Base-by-base conservation (phyloP, 31 red algal genomes). In the Asparagopsis taxiformis region DNA sequence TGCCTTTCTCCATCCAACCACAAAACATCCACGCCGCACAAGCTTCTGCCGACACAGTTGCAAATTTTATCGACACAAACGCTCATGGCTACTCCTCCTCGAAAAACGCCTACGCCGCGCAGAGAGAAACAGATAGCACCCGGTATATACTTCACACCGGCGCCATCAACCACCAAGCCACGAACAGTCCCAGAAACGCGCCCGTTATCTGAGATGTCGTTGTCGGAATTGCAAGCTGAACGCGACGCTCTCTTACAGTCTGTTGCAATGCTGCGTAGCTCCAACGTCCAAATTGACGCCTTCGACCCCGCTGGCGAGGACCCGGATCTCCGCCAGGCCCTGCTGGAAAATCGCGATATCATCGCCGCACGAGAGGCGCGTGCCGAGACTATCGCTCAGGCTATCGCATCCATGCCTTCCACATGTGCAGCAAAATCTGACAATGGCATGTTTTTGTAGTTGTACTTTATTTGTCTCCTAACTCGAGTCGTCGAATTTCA, bases 401-500 rank as follows among this genome's bases (percentile, higher is more conserved):
- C 55, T 29, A 31, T 49, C 22, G 41, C 53, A 33, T 75, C 56
- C 23, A 55, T 55, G 15, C 35, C 2, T 34, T 19, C 23, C 24
- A 33, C 30, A 19, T 26, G 19, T 23, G 17, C 1, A 1, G 31
- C 55, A 58, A 21, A 58, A 60, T 51, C 22, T 31, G 33, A 70
- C 28, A 22, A 49, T 35, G 19, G 23, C 39, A 21, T 44, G 23
- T 46, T 13, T 19, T n/a, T 35, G 23, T 29, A 34, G 31, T 35
- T 59, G 53, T 16, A 15, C 60, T 41, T 20, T n/a, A n/a, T n/a
- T n/a, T n/a, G n/a, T n/a, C 32, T 36, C 46, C 50, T 28, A 70
- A 31, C 16, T 86, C 63, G 31, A 91, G 39, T 25, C 72, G 28
- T 7, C 87, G 87, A 71, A 91, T 91, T 33, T 91, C 87, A 1